A percentile compares a stretch with the other conserved stretches of the same genome.
These are phyloP conservation scores for Fusarium sp. DNA, from an alignment of 2,329 filamentous ascomycete species.

Conservation along the genomic window DNA sequence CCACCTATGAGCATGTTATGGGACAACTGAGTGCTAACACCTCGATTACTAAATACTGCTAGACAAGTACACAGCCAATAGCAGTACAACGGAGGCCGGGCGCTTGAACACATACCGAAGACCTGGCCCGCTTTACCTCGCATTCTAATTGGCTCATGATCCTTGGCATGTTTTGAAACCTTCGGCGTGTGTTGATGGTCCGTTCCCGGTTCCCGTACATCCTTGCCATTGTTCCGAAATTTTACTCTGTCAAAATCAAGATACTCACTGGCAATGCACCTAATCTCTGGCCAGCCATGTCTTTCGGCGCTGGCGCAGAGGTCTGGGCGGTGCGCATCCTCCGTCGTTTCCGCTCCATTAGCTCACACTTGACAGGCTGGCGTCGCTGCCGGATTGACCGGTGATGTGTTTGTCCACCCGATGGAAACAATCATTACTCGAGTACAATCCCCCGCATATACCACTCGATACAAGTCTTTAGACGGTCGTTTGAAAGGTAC, in stretches of 20 bases:
- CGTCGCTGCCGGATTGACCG: constrained; percentile 16
- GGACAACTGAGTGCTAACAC: no score
- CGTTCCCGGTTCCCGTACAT: not conserved
- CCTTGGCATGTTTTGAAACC: no score
- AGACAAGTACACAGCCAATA: no score
- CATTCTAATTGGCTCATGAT: no score
- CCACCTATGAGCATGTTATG: no score
- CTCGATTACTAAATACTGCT: no score
- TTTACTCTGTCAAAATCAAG: not conserved
- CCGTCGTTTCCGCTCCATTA: not conserved
- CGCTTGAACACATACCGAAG: no score
- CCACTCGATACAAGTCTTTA: constrained; percentile 15
- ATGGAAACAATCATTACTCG: constrained; percentile 37
- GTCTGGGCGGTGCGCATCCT: not conserved
- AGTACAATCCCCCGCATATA: constrained; percentile 29
- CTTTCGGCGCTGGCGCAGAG: not conserved
- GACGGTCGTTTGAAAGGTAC: constrained; percentile 19
- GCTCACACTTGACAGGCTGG: not conserved
- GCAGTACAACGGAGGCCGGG: no score
- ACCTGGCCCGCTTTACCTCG: no score
- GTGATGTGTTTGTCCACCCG: constrained; percentile 35
- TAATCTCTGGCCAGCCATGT: not conserved
- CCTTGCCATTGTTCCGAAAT: not conserved
- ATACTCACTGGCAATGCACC: not conserved
- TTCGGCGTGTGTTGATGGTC: no score